phyloP scores from a whole-genome alignment of 768 basidiomycete genomes.

The Xerocomus potaroensis region DNA sequence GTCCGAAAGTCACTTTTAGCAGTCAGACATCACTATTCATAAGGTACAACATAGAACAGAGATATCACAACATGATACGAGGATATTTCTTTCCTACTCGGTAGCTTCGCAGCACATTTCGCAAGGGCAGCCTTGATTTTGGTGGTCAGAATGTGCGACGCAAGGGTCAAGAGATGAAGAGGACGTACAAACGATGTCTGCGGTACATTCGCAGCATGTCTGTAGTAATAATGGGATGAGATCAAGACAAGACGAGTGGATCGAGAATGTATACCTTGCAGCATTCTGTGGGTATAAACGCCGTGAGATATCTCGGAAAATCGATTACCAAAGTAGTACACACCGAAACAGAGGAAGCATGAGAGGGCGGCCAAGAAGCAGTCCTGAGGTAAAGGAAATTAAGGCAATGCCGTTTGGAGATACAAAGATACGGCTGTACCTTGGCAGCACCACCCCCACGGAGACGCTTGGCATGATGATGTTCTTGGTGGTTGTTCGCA shows the following conservation, averaged over 20 bases:
- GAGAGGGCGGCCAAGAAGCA: conserved; percentile 58
- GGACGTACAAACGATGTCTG: conserved; percentile 65
- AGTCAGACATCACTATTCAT: neutral
- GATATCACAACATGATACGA: conserved; percentile 10
- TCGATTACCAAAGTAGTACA: conserved; percentile 18
- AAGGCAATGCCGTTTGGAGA: too few relatives aligned
- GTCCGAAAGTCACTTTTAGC: too few relatives aligned
- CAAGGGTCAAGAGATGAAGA: neutral
- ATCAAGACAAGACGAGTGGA: neutral
- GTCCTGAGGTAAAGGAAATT: conserved; percentile 39
- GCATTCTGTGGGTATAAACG: conserved; percentile 48
- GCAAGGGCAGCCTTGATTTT: conserved; percentile 63
- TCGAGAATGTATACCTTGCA: conserved; percentile 49
- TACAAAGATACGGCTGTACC: too few relatives aligned
- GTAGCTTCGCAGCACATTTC: conserved; percentile 67
- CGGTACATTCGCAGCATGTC: conserved; percentile 69
- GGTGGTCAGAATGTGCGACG: conserved; percentile 1
- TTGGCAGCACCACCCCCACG: conserved; percentile 71
- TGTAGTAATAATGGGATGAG: conserved; percentile 19
- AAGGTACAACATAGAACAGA: conserved; percentile 12
- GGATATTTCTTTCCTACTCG: neutral
- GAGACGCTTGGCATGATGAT: conserved; percentile 48
- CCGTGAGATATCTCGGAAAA: neutral
- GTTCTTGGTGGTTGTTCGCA: conserved; percentile 38
- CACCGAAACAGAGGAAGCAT: conserved; percentile 74